Evolutionary conservation across 2,329 filamentous ascomycete genomes (phyloP).

Genomic region (Fusarium verticillioides): DNA sequence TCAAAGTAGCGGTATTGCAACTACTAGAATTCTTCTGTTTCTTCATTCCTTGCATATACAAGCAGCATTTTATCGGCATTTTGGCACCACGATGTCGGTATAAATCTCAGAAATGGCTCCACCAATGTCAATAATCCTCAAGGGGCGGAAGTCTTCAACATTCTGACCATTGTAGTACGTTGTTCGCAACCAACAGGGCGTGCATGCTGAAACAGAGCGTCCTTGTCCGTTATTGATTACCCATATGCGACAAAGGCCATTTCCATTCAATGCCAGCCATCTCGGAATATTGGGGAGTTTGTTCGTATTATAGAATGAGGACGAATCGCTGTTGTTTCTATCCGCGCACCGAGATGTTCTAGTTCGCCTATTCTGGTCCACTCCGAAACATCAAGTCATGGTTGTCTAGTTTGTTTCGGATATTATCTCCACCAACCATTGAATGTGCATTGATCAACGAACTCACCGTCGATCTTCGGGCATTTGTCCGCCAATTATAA

Average conservation of each 20-base stretch:
- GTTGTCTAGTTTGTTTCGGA: neutral
- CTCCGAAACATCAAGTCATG: slow-evolving; percentile 12
- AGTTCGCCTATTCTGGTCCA: neutral
- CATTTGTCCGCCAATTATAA: slow-evolving; percentile 14
- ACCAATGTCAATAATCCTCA: fast-evolving
- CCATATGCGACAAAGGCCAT: neutral
- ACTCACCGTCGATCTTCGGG: slow-evolving; percentile 1
- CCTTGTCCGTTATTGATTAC: neutral
- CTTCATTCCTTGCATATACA: neutral
- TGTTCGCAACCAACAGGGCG: fast-evolving
- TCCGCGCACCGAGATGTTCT: neutral
- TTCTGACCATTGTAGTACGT: neutral
- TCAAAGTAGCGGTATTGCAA: fast-evolving
- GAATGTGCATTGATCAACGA: slow-evolving; percentile 7
- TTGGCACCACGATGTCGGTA: neutral
- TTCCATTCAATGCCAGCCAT: neutral
- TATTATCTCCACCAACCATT: slow-evolving; percentile 13
- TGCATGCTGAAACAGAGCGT: no score
- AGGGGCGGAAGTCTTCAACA: fast-evolving
- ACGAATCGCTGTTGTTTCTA: neutral
- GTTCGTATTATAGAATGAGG: neutral
- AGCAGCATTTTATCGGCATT: fast-evolving
- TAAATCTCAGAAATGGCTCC: neutral
- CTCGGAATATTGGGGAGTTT: neutral
- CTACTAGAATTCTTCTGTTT: neutral